Evolutionary conservation across 1,139 yeast species (phyloP).

Genomic region (Yamadazyma atmosphaerica): DNA sequence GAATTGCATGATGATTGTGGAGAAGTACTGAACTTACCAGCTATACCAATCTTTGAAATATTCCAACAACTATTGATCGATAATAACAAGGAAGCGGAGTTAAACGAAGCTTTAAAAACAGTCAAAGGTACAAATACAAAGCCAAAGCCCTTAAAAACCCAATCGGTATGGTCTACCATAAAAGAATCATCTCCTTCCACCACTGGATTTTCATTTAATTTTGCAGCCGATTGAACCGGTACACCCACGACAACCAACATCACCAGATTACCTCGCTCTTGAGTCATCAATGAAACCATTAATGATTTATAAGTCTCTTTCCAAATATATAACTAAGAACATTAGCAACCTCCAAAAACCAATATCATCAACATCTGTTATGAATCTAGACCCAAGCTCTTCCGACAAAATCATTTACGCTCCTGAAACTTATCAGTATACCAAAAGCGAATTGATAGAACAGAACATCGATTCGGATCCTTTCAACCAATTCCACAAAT

Average conservation of each 20-base stretch:
- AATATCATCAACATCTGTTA: constrained; percentile 1
- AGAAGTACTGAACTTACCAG: constrained; percentile 33
- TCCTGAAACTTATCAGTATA: constrained; percentile 88
- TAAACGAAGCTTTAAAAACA: constrained; percentile 33
- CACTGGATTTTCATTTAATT: constrained; percentile 15
- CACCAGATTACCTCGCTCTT: no score
- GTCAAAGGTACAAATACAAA: constrained; percentile 18
- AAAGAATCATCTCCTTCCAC: constrained; percentile 7
- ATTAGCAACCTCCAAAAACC: no score
- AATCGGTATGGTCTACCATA: constrained; percentile 6
- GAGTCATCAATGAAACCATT: no score
- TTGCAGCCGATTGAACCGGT: constrained; percentile 10
- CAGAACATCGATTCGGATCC: constrained; percentile 60
- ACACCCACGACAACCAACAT: background rate
- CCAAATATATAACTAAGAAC: no score
- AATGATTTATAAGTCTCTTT: no score
- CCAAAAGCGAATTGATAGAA: constrained; percentile 61
- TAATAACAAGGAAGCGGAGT: constrained; percentile 31
- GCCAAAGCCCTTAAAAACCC: no score
- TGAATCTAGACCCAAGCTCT: constrained; percentile 9
- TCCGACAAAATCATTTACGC: constrained; percentile 51
- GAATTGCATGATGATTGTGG: constrained; percentile 46
- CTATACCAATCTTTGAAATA: constrained; percentile 60
- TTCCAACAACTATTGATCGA: constrained; percentile 46
- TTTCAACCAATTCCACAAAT: constrained; percentile 69